Evolutionary conservation across 1,139 yeast genomes (phyloP), one percentile per base, ranked within the genome.

Genomic region (Saccharomyces hybrid): DNA sequence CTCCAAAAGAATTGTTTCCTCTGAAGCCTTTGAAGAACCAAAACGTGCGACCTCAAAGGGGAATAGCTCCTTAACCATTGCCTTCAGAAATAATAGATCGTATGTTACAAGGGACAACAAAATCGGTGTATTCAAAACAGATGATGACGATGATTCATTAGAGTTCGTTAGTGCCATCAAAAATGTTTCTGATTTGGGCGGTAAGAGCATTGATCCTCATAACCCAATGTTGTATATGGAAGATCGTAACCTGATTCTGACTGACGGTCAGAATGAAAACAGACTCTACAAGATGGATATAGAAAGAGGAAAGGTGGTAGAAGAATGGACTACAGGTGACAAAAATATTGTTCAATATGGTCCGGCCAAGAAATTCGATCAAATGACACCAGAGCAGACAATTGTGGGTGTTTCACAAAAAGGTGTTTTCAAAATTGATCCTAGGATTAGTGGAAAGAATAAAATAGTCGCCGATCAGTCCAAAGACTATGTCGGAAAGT

Each of bases 91-190:
- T 60, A 84, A 87, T 64, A 77, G 95, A 42, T 78, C 95, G 0
- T 90, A 79, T 68, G 93, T 90, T 31, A 83, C 86, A 0, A 80
- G 95, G 60, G 96, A 91, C 7, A 75, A 88, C 67, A 82, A 81
- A 62, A 75, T 90, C 54, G 96, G 96, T 24, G 91, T 90, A 4
- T 88, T 88, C 72, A 83, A 78, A 63, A 80, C 83, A 28, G 77
- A 78, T 31, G 79, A 75, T 11, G 75, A 74, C 28, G 78, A 78
- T 52, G 71, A 71, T 38, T 77, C 73, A 21, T 71, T 89, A 49
- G 79, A 82, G 56, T 89, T 79, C 63, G 74, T 79, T 38, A 82
- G 95, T 1, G 80, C 95, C 0, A 86, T 89, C 57, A 79, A 79
- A 49, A 78, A 82, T 60, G 69, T 89, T 34, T 68, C 78, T n/a